Evolutionary conservation across 2,329 filamentous ascomycete species (phyloP).

Genomic region (Ophioceras dolichostomum): DNA sequence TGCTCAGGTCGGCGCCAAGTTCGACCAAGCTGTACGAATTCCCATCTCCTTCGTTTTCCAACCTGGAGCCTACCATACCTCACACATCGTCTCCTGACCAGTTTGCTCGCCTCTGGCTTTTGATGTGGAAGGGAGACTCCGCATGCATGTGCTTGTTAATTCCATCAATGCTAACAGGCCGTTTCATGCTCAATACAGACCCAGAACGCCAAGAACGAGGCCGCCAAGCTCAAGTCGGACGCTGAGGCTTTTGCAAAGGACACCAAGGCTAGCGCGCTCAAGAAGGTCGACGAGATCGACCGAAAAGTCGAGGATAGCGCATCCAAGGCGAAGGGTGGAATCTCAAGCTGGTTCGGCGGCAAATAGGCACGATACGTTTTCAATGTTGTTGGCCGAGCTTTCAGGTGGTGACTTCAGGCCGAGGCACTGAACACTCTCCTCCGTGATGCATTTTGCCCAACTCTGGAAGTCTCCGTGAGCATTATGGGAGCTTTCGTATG

Average conservation of each 20-base stretch:
- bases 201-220: slow-evolving; percentile 49
- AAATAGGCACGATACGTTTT: too few relatives aligned
- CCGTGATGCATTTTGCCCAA: too few relatives aligned
- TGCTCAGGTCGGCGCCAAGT: slow-evolving; percentile 47
- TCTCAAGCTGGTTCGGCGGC: slow-evolving; percentile 78
- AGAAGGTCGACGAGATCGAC: slow-evolving; percentile 74
- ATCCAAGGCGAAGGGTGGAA: slow-evolving; percentile 68
- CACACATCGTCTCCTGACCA: neutral
- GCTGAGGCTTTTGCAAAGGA: slow-evolving; percentile 49
- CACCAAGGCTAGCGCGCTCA: slow-evolving; percentile 49
- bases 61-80: neutral
- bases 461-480: too few relatives aligned
- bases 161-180: too few relatives aligned
- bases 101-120: neutral
- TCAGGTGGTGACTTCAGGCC: too few relatives aligned
- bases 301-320: slow-evolving; percentile 68
- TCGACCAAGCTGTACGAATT: slow-evolving; percentile 54
- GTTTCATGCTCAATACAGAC: slow-evolving; percentile 27
- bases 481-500: too few relatives aligned
- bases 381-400: too few relatives aligned
- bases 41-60: neutral
- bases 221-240: slow-evolving; percentile 48
- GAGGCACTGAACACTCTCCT: too few relatives aligned
- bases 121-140: slow-evolving; percentile 20
- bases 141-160: too few relatives aligned